Evolutionary conservation across 2,329 filamentous ascomycete genomes (phyloP), one percentile per base, ranked within the genome.

Genomic region (Exophiala calicioides): DNA sequence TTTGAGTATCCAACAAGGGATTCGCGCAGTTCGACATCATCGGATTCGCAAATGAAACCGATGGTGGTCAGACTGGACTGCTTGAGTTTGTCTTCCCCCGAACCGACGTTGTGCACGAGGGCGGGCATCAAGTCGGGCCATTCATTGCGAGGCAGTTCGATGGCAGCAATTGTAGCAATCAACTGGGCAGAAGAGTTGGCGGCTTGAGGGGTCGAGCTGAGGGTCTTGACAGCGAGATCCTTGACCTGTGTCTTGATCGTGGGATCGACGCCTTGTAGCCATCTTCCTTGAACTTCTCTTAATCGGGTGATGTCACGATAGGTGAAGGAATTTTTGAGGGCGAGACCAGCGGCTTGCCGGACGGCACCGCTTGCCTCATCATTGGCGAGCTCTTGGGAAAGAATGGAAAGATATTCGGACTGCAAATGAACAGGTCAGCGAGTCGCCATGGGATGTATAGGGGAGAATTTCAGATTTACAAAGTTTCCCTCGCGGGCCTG

Each of bases 291-390:
- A 48, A 97, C 82, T 68, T 94, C 87, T 65, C 88, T 85, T 72
- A 95, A 84, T 65, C 90, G 86, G 63, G 82, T 76, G 64, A 85
- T 85, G 71, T 98, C 93, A 77, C 93, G 86, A 64, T 90, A 88
- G 65, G 88, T 89, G 76, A 98, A 97, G 63, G 93, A 87, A 79
- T 98, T 98, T 76, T 98, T 98, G 65, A 98, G 78, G 60, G 93
- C 91, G 62, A 98, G 82, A 82, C 90, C 93, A 62, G 93, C 93
- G 60, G 93, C 91, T 60, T 88, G 86, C 78, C 93, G 86, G 66
- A 96, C 93, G 66, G 88, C 81, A 57, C 86, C 80, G 65, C 87
- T 79, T 58, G 86, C 84, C 60, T 81, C 79, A 65, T 97, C 91
- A 72, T 96, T 95, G 66, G 90, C 90, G 64, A 98, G 83, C 72